These are phyloP conservation scores for Hortiboletus campestris DNA, from an alignment of 768 basidiomycete genomes.

Conservation along the genomic window DNA sequence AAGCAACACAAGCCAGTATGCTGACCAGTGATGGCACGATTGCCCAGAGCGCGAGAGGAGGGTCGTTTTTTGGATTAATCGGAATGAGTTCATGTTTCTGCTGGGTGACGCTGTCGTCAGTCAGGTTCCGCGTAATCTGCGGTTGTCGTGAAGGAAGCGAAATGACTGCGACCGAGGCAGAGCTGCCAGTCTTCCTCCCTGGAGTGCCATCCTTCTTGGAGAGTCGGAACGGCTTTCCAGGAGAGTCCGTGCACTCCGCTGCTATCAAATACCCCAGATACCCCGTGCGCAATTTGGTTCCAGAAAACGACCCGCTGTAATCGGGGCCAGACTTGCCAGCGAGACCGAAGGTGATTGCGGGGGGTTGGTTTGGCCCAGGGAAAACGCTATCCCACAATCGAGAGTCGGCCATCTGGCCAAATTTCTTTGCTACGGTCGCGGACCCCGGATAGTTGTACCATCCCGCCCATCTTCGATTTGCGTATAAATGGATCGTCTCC, in stretches of 20 bases:
- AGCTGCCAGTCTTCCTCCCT: conserved; percentile 17
- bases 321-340: conserved; percentile 49
- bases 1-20: conserved; percentile 19
- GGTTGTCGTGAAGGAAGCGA: conserved; percentile 7
- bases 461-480: conserved; percentile 31
- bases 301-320: conserved; percentile 72
- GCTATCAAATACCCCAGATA: conserved; percentile 55
- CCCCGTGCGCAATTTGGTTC: conserved; percentile 48
- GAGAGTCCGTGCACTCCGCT: not conserved
- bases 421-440: conserved; percentile 31
- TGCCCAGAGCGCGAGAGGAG: conserved; percentile 14
- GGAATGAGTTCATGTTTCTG: conserved; percentile 2
- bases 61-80: conserved; percentile 6
- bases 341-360: conserved; percentile 26
- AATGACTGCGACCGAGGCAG: conserved; percentile 15
- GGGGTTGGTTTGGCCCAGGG: conserved; percentile 29
- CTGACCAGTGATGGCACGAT: conserved; percentile 25
- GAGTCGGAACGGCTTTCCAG: conserved; percentile 1
- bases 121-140: not conserved
- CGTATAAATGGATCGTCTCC: conserved; percentile 31
- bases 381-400: conserved; percentile 33
- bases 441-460: conserved; percentile 39
- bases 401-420: conserved; percentile 28
- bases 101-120: not conserved
- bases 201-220: not conserved